Conservation (phyloP, 148 eudicot genomes). For the Vaccinium corymbosum region DNA sequence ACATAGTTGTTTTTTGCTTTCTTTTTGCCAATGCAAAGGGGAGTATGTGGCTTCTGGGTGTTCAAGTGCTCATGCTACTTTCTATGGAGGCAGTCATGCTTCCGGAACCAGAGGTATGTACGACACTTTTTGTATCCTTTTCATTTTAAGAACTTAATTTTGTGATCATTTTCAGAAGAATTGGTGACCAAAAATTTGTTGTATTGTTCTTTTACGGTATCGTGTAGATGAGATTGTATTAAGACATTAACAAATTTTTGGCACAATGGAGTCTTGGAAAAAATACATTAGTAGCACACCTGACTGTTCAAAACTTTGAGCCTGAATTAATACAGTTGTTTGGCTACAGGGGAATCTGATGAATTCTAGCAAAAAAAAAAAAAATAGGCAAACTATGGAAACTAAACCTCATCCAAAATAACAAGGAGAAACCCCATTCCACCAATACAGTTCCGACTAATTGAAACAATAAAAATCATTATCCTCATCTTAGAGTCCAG, state of each 20-base stretch:
- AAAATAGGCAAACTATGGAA: background rate
- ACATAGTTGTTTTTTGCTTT: constrained; percentile 21
- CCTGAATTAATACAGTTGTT: background rate
- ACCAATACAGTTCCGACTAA: background rate
- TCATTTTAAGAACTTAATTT: background rate
- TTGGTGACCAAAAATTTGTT: background rate
- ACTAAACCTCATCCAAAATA: background rate
- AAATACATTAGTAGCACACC: background rate
- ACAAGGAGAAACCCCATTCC: background rate
- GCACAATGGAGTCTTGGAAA: too few species aligned
- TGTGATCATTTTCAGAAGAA: background rate
- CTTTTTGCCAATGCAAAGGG: constrained; percentile 20
- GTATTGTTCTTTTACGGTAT: too few species aligned
- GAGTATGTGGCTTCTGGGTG: constrained; percentile 54
- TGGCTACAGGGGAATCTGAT: background rate
- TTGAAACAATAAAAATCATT: background rate
- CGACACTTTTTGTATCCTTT: background rate
- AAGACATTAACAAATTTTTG: too few species aligned
- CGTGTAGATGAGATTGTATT: too few species aligned
- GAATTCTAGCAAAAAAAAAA: background rate
- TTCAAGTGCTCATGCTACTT: constrained; percentile 61
- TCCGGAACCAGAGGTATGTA: constrained; percentile 79
- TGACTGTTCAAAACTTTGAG: background rate
- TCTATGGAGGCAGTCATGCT: constrained; percentile 80
- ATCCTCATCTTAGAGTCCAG: background rate